Base-by-base conservation (phyloP, 164 flowering plant genomes). In the Santalum album region DNA sequence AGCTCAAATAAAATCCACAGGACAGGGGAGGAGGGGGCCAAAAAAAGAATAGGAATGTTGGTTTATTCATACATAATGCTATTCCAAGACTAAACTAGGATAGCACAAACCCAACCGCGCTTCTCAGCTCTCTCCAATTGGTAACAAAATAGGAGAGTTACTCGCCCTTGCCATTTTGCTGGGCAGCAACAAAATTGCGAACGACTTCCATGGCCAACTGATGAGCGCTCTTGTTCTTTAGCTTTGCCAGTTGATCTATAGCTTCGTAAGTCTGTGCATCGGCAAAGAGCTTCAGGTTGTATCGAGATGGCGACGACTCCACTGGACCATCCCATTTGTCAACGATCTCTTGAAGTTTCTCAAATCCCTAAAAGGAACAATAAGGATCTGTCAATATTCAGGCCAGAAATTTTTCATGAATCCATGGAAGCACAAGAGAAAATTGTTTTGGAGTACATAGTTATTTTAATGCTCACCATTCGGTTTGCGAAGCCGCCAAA, bases 401-500 rank as follows among this genome's bases (percentile, higher is more conserved):
- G 6, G 34, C 34, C 34, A 29, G 9, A 3, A 29, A 29, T n/a
- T n/a, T n/a, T n/a, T n/a, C n/a, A n/a, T n/a, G n/a, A n/a, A n/a
- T n/a, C n/a, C n/a, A n/a, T n/a, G n/a, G n/a, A n/a, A n/a, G n/a
- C n/a, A n/a, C n/a, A n/a, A n/a, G n/a, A n/a, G n/a, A 9, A 29
- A 9, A 29, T 29, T 29, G 6, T 3, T 29, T 3, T 3, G 34
- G 34, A 29, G 9, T 29, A 9, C 34, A 29, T 9, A 29, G 42
- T 16, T n/a, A 15, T 20, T 52, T 38, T 6, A 21, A n/a, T 51
- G 43, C 83, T 70, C 49, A 92, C 99, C 79, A 84, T 36, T 42
- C 97, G 92, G 65, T 42, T 84, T 47, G 92, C 65, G 76, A 86
- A 94, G 59, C 69, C 75, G 39, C 97, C 97, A 26, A 94, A 94